Evolutionary conservation across 1,284 basidiomycete genomes (phyloP), one percentile per base, ranked within the genome.

Genomic region (Polyporus tsugae): DNA sequence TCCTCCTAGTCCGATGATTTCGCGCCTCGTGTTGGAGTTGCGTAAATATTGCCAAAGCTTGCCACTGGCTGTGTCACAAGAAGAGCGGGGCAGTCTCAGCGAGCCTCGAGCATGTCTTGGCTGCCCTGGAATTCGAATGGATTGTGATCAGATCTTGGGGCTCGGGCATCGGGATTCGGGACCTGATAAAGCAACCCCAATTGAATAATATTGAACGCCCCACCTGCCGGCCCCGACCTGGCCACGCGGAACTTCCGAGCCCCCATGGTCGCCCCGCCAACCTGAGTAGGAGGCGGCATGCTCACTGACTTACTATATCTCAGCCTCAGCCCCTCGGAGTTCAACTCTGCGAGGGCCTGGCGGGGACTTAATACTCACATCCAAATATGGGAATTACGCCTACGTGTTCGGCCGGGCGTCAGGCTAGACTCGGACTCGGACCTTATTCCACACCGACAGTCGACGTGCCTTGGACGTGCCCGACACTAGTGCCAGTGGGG

Each of bases 361-460:
- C 22, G 46, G 25, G 46, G 52, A 19, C 22, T n/a, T 17, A n/a
- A 49, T 33, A 15, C 17, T 13, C 49, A 17, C 38, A 22, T 29
- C 58, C 25, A 60, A 60, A 60, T 41, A 38, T 39, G 38, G 58
- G 19, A 46, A 55, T 9, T n/a, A 55, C 58, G 19, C 33, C 41
- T 60, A n/a, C 33, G 25, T 52, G 38, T 63, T 52, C 41, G 33
- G 39, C 29, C 55, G 19, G 46, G 29, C 36, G 33, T 19, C 33
- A 49, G 44, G 49, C 53, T 13, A 19, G 35, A 15, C 64, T 68
- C 33, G 19, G 55, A n/a, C 63, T 67, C 55, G 35, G 19, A 70
- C 65, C 68, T 22, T 39, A 15, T 33, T 6, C 9, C 46, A 52
- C 22, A 25, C 46, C 22, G 46, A 52, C 46, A 13, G 19, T 11